Base-by-base conservation (phyloP, 2,329 filamentous ascomycete species). In the Emericellopsis atlantica region DNA sequence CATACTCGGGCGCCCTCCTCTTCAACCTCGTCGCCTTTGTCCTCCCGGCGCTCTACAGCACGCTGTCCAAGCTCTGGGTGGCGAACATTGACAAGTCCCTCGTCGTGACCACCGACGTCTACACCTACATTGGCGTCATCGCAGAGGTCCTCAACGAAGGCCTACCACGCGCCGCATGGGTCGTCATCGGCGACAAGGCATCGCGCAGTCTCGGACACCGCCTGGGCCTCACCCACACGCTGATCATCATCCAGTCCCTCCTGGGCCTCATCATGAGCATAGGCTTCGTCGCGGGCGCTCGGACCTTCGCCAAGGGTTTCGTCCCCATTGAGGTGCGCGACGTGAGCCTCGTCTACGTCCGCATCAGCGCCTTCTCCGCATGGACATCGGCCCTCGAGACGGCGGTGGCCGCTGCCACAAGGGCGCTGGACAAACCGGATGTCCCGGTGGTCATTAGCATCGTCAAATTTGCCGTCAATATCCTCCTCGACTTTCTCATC, bases 71-170 rank as follows among this genome's bases (percentile, higher is more conserved):
- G 51, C 64, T 84, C 15, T 86, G 79, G 81, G 70, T 86, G 3
- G 78, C 80, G 3, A 70, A 70, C 41, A 81, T 85, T 42, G 76
- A 84, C 53, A 58, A 72, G 0, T 72, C 66, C 1, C 54, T 58
- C 47, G 56, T 61, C 7, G 56, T 58, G 2, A 57, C 58, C 7
- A 59, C 56, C 4, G 58, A 61, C 9, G 62, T 70, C 0, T 84
- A 81, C 55, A 84, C 78, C 0, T 86, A 86, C 54, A 82, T 86
- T 44, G 68, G 72, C 16, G 70, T 77, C 1, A 65, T 84, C 0
- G 73, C 71, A 2, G 77, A 86, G 52, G 79, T 84, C 0, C 56
- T 87, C 14, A 86, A 86, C 47, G 81, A 87, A 53, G 81, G 81
- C 1, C 70, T 87, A 0, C 81, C 81, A 0, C 68, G 80, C 18